Conservation (phyloP, 169 alveolate genomes). For the Toxoplasma gondii region DNA sequence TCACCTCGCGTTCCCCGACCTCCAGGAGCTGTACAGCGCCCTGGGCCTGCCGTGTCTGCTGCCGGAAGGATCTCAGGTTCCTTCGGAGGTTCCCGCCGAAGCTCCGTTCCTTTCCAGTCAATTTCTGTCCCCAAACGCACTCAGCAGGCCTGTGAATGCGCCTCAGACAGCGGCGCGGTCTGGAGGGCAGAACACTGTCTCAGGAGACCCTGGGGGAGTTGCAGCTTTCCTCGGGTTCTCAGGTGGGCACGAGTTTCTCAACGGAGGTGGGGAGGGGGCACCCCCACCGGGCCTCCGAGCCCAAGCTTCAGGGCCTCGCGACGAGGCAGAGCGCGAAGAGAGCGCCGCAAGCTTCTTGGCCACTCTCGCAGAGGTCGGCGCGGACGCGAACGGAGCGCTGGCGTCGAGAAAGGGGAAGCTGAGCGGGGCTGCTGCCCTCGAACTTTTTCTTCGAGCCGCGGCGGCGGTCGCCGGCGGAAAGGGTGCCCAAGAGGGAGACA, state of each 20-base stretch:
- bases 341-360: not conserved
- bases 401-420: not conserved
- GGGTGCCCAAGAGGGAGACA: not conserved
- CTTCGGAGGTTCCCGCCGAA: no score
- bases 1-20: not conserved
- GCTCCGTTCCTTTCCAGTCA: no score
- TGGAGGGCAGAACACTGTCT: no score
- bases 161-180: no score
- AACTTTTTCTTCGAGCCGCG: not conserved
- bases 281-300: no score
- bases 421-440: not conserved
- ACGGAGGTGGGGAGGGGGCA: no score
- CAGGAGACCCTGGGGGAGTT: no score
- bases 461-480: not conserved
- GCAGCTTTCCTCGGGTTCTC: no score
- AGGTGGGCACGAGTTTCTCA: no score
- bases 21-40: slow-evolving; percentile 1
- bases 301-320: not conserved
- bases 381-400: not conserved
- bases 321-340: not conserved
- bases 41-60: not conserved
- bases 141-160: no score
- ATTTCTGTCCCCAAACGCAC: no score
- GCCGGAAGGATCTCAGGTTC: no score
- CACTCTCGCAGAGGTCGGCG: not conserved